phyloP scores from a whole-genome alignment of 2,329 filamentous ascomycete species.

The Pyricularia pennisetigena region DNA sequence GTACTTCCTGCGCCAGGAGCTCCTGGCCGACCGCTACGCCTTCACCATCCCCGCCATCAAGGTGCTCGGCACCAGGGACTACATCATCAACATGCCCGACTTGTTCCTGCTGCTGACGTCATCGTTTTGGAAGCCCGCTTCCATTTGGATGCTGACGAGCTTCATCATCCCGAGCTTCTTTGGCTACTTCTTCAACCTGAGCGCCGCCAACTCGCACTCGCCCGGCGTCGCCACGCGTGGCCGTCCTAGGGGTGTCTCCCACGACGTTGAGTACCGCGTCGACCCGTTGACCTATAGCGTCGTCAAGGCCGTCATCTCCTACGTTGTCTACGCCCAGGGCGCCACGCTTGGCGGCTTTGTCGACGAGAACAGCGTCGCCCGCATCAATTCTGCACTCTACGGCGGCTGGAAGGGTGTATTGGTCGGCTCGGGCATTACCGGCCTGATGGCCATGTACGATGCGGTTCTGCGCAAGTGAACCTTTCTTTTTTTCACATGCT shows the following conservation, averaged over 20 bases:
- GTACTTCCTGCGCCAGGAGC: constrained; percentile 55
- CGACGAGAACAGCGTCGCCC: constrained; percentile 45
- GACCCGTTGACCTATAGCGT: constrained; percentile 90
- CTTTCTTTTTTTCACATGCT: neutral
- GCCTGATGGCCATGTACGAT: constrained; percentile 64
- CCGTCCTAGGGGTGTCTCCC: constrained; percentile 28
- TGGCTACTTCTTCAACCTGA: constrained; percentile 89
- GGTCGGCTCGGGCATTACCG: constrained; percentile 58
- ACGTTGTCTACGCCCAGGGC: constrained; percentile 66
- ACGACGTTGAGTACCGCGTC: constrained; percentile 43
- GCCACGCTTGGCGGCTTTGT: constrained; percentile 54
- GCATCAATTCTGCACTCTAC: constrained; percentile 57
- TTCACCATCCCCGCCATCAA: constrained; percentile 59
- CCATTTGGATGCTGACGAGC: constrained; percentile 67
- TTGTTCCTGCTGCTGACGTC: constrained; percentile 67
- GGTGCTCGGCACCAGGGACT: constrained; percentile 43
- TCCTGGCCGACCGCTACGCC: constrained; percentile 63
- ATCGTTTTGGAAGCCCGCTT: constrained; percentile 75
- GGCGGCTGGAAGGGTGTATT: constrained; percentile 63
- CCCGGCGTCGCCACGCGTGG: constrained; percentile 14
- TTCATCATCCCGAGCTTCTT: constrained; percentile 58
- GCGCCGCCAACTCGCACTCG: constrained; percentile 34
- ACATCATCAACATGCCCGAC: constrained; percentile 64
- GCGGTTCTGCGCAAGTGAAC: constrained; percentile 60
- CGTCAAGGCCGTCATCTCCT: constrained; percentile 72